phyloP scores from a whole-genome alignment of 2,329 filamentous ascomycete genomes.

The Colletotrichum limetticola region DNA sequence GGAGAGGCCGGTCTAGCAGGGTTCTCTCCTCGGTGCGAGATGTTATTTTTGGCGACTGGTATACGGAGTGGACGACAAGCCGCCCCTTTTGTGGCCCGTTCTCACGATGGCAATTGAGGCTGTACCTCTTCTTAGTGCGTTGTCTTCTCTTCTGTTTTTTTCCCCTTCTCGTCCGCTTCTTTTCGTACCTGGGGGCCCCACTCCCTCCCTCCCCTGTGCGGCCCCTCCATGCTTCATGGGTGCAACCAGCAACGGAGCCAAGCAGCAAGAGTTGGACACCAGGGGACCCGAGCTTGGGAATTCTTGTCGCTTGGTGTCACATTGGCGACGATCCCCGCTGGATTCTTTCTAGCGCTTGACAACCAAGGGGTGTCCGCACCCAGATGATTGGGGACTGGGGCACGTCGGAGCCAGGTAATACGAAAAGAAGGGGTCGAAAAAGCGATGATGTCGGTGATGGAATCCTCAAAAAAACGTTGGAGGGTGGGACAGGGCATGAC shows the following conservation, averaged over 20 bases:
- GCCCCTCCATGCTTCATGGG: constrained; percentile 18
- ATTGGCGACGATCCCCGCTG: constrained; percentile 35
- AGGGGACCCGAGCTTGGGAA: constrained; percentile 26
- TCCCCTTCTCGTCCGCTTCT: background rate
- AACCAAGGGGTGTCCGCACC: constrained; percentile 31
- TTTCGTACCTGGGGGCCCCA: constrained; percentile 32
- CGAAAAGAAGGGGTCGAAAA: constrained; percentile 29
- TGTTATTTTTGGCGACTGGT: constrained; percentile 35
- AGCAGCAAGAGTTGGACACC: constrained; percentile 31
- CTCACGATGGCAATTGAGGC: constrained; percentile 33
- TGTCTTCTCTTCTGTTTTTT: constrained; percentile 21
- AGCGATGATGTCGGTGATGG: constrained; percentile 34
- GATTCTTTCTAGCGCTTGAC: constrained; percentile 31
- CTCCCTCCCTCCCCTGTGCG: constrained; percentile 9
- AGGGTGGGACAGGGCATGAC: constrained; percentile 12
- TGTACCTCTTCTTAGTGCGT: constrained; percentile 32
- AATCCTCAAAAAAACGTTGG: constrained; percentile 11
- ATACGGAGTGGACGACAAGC: constrained; percentile 27
- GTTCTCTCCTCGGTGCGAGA: constrained; percentile 19
- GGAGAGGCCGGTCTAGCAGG: constrained; percentile 23
- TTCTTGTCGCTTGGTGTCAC: constrained; percentile 27
- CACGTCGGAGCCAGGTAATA: constrained; percentile 28
- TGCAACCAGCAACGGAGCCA: constrained; percentile 33
- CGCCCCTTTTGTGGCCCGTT: constrained; percentile 30
- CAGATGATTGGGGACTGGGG: constrained; percentile 19